Evolutionary conservation across 2,329 filamentous ascomycete species (phyloP).

Genomic region (Macrophomina tecta): DNA sequence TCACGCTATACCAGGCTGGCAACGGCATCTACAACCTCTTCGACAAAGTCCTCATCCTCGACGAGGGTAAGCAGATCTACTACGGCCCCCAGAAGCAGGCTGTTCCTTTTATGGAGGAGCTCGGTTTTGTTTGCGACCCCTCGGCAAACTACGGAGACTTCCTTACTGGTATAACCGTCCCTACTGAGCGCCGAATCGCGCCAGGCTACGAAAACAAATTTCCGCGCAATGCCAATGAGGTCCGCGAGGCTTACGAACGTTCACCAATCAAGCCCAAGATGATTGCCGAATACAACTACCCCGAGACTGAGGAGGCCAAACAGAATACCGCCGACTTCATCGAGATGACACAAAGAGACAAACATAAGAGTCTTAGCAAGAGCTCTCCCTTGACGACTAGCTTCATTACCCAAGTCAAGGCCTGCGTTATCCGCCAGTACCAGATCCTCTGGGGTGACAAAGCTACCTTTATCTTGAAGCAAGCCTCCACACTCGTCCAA

Average conservation of each 20-base stretch:
- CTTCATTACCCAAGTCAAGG: constrained; percentile 55
- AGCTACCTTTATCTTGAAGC: constrained; percentile 67
- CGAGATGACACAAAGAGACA: constrained; percentile 60
- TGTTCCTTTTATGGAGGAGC: constrained; percentile 68
- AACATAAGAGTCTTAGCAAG: constrained; percentile 59
- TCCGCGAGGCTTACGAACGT: constrained; percentile 57
- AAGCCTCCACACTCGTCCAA: constrained; percentile 62
- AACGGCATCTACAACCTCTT: constrained; percentile 65
- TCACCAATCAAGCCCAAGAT: constrained; percentile 57
- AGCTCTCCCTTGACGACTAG: constrained; percentile 59
- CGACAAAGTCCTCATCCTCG: constrained; percentile 75
- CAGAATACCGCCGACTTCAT: constrained; percentile 56
- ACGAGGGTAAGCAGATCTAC: constrained; percentile 78
- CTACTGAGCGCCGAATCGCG: constrained; percentile 49
- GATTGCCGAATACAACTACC: constrained; percentile 64
- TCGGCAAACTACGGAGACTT: constrained; percentile 75
- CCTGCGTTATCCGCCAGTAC: constrained; percentile 66
- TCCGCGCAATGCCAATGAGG: constrained; percentile 51
- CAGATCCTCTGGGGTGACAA: constrained; percentile 71
- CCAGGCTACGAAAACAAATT: constrained; percentile 49
- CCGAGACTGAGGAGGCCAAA: constrained; percentile 54
- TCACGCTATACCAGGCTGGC: constrained; percentile 65
- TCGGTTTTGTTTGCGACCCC: constrained; percentile 69
- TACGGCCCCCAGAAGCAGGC: constrained; percentile 68
- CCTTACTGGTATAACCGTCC: constrained; percentile 71